Evolutionary conservation across 2,329 filamentous ascomycete genomes (phyloP).

Genomic region (Trichoderma afroharzianum): DNA sequence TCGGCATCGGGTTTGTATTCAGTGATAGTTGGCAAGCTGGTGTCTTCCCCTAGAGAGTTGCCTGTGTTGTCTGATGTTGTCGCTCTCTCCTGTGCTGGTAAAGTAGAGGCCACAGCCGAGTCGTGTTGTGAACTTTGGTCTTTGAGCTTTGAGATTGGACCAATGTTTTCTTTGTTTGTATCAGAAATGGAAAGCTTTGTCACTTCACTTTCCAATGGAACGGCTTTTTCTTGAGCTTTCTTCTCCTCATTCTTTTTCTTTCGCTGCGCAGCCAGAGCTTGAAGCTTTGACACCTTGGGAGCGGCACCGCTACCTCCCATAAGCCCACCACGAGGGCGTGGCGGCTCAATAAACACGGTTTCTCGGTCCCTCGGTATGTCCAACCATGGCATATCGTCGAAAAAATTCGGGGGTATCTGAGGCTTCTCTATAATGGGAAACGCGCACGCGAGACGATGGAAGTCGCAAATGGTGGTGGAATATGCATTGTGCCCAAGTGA

Average conservation of each 20-base stretch:
- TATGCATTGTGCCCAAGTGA: conserved; percentile 18
- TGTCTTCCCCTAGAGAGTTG: background rate
- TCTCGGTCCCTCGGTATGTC: conserved; percentile 63
- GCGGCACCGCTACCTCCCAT: conserved; percentile 67
- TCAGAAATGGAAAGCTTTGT: conserved; percentile 32
- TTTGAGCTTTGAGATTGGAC: background rate
- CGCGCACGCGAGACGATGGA: background rate
- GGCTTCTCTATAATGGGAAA: conserved; percentile 22
- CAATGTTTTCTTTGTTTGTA: conserved; percentile 28
- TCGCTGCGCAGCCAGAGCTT: conserved; percentile 79
- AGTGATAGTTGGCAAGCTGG: background rate
- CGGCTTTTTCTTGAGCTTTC: conserved; percentile 30
- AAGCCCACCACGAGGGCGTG: conserved; percentile 60
- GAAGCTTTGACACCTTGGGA: conserved; percentile 84
- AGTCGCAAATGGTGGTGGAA: background rate
- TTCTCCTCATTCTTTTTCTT: conserved; percentile 76
- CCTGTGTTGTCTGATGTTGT: background rate
- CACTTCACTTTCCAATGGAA: conserved; percentile 28
- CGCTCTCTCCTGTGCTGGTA: background rate
- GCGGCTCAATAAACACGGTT: conserved; percentile 59
- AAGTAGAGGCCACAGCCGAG: background rate
- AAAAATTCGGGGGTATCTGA: conserved; percentile 52
- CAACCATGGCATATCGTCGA: conserved; percentile 83
- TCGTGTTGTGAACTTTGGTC: background rate
- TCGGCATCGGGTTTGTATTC: background rate